Base-by-base conservation (phyloP, 495 filamentous ascomycete species). In the Rostrohypoxylon terebratum region DNA sequence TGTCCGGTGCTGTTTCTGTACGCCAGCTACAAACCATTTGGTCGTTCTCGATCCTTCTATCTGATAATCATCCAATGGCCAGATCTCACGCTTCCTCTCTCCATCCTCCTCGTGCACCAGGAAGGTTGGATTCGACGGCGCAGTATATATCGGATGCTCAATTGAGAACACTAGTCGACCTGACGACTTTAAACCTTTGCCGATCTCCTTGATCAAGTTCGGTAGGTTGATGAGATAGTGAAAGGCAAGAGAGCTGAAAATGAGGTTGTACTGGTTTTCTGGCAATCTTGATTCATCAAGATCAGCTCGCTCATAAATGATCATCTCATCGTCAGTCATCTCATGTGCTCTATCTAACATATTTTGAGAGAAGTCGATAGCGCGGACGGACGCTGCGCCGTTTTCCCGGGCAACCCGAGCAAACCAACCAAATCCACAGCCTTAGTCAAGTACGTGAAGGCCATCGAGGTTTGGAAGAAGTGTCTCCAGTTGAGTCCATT, bases 121-220 rank as follows among this genome's bases (percentile, higher is more conserved):
- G 23, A 79, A 69, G 13, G 54, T 57, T 8, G 71, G 76, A 11
- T 60, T 72, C 0, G 69, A 68, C 31, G 81, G 81, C 10, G 81
- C 79, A 54, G 81, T 80, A 47, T 74, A 79, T 45, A 82, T 76
- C 8, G 80, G 80, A 57, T 83, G 82, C 57, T 82, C 80, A 14
- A 81, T 63, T 0, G 78, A 79, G 54, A 80, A 82, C 16, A 79
- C 75, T 7, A 82, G 71, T 2, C 55, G 65, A 4, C 76, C 81
- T 0, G 77, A 77, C 5, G 79, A 54, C 31, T 70, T 69, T 13
- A 81, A 62, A 34, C 71, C 69, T 31, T 68, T 61, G 21, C 73
- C 57, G n/a, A 81, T 69, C 44, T 78, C 62, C 0, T 48, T 40
- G 14, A 80, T 67, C n/a, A 81, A 74, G 8, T 34, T 21, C 20